These are phyloP conservation scores for Candida anglica DNA, from an alignment of 805 yeast species.

Conservation along the genomic window DNA sequence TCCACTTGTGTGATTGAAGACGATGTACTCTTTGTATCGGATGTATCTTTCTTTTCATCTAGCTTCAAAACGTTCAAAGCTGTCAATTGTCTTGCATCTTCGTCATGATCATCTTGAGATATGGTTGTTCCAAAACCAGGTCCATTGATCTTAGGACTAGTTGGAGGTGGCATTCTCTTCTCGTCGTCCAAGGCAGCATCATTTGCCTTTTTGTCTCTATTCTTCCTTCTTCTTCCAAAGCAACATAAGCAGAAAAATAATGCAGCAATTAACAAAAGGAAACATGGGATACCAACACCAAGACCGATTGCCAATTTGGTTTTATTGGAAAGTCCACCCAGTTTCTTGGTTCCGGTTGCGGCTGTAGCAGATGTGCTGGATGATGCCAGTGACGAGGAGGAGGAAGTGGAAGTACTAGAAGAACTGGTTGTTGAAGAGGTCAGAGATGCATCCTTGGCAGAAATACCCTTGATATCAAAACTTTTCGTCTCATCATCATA, in stretches of 20 bases:
- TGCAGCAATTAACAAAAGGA: slow-evolving; percentile 46
- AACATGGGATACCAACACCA: slow-evolving; percentile 79
- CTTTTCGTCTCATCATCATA: slow-evolving; percentile 27
- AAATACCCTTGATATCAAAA: slow-evolving; percentile 54
- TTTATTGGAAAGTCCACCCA: slow-evolving; percentile 20
- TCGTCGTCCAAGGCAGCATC: slow-evolving; percentile 8
- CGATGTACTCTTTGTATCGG: slow-evolving; percentile 25
- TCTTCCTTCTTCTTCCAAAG: slow-evolving; percentile 35
- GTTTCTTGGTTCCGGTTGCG: slow-evolving; percentile 18
- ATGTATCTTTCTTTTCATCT: slow-evolving; percentile 24
- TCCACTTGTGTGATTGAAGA: slow-evolving; percentile 56
- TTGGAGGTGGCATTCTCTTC: slow-evolving; percentile 18
- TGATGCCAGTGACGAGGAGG: slow-evolving; percentile 25
- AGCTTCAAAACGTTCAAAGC: slow-evolving; percentile 50
- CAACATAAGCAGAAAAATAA: slow-evolving; percentile 52
- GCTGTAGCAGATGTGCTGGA: slow-evolving; percentile 24
- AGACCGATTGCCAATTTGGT: slow-evolving; percentile 80
- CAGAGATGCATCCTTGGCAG: slow-evolving; percentile 14
- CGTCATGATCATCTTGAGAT: slow-evolving; percentile 22
- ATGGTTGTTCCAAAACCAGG: slow-evolving; percentile 30
- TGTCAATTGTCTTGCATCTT: slow-evolving; percentile 37
- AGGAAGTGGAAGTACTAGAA: slow-evolving; percentile 14
- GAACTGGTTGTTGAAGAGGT: slow-evolving; percentile 21
- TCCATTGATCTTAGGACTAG: slow-evolving; percentile 20
- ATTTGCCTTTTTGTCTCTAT: slow-evolving; percentile 13